Base-by-base conservation (phyloP, 108 stramenopile genomes). In the Conticribra weissflogii region DNA sequence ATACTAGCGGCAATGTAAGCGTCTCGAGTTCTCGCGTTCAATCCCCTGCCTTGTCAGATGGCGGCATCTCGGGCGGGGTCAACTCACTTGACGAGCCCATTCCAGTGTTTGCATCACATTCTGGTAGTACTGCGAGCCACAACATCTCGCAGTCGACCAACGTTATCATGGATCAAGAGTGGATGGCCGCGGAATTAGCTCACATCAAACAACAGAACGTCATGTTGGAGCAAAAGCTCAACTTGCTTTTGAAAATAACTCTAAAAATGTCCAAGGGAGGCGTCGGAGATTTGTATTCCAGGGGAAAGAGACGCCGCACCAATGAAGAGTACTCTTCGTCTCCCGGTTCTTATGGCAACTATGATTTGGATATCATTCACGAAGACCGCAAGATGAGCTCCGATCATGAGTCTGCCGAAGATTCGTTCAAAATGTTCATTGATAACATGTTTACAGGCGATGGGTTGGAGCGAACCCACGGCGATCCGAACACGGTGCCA, bases 381-480 rank as follows among this genome's bases (percentile, higher is more conserved):
- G 61, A 62, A 62, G 61, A 49, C 46, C 27, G 12, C 5, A 41
- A 41, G 36, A 41, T 41, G 36, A 12, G 8, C 27, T 15, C 24
- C 45, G 22, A 25, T 27, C 17, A 62, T 5, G 50, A 51, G 4
- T n/a, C n/a, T n/a, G 16, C 12, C 30, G 54, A 16, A 18, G 61
- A 62, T 46, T 45, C 44, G 14, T 45, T 62, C 41, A 62, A 44
- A 62, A 28, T 18, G 25, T 62, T 62, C 28, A 47, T 62, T 30
- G 61, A 62, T 21, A 46, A 47, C 23, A 62, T 62, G 61, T 25
- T 62, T 44, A 46, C 25, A 16, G 28, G 30, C 12, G 61, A 62
- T 16, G 61, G 48, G 5, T 5, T 12, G 24, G 0, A 62, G 0
- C 4, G 48, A 16, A 36, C 16, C 29, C 19, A 18, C 36, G 12